Percentiles rank a stretch among this genome's conserved stretches.
Conservation (phyloP, 2,329 filamentous ascomycete species). For the Ophiocordyceps camponoti-leonardi region DNA sequence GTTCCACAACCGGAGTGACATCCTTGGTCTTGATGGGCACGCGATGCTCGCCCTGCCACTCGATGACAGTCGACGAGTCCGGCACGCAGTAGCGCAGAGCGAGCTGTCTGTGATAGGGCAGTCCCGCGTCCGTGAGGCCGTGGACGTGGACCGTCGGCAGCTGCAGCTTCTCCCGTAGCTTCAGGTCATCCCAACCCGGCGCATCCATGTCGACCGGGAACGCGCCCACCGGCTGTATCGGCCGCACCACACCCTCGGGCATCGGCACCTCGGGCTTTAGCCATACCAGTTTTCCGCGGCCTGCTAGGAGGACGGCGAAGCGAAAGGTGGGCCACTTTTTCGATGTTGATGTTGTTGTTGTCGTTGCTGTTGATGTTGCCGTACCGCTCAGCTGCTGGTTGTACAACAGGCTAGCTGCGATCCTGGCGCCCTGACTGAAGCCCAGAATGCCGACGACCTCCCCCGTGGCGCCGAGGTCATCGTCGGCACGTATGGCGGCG, state of each 20-base stretch:
- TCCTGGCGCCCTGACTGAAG: slow-evolving; percentile 45
- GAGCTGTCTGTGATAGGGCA: slow-evolving; percentile 28
- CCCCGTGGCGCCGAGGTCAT: slow-evolving; percentile 22
- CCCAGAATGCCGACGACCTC: slow-evolving; percentile 38
- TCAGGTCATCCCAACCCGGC: background rate
- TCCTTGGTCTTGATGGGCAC: slow-evolving; percentile 1
- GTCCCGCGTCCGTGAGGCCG: slow-evolving; percentile 37
- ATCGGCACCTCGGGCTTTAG: slow-evolving; percentile 2
- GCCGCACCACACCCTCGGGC: background rate
- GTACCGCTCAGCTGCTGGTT: slow-evolving; percentile 32
- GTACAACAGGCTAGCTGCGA: slow-evolving; percentile 35
- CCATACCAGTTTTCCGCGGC: slow-evolving; percentile 3
- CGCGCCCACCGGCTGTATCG: background rate
- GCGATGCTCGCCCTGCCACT: slow-evolving; percentile 1
- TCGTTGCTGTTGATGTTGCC: no score
- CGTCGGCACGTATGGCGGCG: slow-evolving; percentile 28
- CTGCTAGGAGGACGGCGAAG: slow-evolving; percentile 5
- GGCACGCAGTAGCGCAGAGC: background rate
- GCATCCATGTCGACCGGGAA: background rate
- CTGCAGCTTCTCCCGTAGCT: slow-evolving; percentile 1
- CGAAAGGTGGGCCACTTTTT: slow-evolving; percentile 2
- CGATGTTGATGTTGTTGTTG: no score
- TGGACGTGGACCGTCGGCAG: slow-evolving; percentile 6
- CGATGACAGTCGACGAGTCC: background rate
- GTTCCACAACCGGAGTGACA: background rate